A percentile compares a stretch with the other conserved stretches of the same genome.
phyloP scores from a whole-genome alignment of 139 green algal species.

The Coelastrella sp. region DNA sequence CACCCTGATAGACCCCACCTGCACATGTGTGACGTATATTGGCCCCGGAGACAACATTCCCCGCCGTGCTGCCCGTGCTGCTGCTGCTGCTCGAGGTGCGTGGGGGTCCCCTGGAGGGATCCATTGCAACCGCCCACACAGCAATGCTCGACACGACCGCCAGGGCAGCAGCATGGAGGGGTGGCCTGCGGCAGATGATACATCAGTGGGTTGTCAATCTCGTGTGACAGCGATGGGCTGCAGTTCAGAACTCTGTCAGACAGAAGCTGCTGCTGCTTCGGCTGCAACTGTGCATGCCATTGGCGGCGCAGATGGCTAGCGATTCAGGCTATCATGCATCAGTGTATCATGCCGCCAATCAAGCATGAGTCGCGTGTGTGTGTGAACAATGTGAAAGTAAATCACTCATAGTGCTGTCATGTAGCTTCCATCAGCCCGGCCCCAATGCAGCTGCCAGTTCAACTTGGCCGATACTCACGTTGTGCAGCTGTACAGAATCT shows the following conservation, averaged over 20 bases:
- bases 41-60: not conserved
- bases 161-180: slow-evolving; percentile 14
- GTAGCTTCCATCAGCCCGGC: no score
- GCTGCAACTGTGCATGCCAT: no score
- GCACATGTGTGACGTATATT: not conserved
- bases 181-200: not conserved
- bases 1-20: not conserved
- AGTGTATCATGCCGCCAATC: no score
- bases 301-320: no score
- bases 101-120: not conserved
- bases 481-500: not conserved
- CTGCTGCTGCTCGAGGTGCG: not conserved
- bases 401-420: not conserved
- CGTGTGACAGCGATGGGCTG: no score
- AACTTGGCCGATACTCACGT: not conserved
- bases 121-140: not conserved
- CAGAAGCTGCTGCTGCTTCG: no score
- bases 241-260: no score
- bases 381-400: no score
- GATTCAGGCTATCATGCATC: no score
- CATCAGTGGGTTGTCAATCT: no score
- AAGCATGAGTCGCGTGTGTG: no score
- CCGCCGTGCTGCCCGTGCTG: not conserved
- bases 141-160: slow-evolving; percentile 4
- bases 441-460: no score